Evolutionary conservation across 75 land plant species (phyloP), one percentile per base, ranked within the genome.

Genomic region (Sequoiadendron giganteum): DNA sequence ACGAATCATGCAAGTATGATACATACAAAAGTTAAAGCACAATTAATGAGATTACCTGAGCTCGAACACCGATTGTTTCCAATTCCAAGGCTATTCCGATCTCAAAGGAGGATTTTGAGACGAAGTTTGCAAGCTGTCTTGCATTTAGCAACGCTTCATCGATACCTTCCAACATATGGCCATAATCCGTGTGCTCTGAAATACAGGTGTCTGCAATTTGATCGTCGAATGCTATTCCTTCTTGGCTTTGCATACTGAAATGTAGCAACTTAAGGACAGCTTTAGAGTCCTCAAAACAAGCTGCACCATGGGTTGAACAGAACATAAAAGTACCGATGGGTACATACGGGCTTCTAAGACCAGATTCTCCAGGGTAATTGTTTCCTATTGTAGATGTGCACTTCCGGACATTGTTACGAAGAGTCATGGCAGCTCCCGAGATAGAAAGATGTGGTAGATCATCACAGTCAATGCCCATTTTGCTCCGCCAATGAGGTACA

Each of bases 321-420:
- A 95, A 93, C 28, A 90, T 86, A 84, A 85, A 94, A 1, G 81
- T 91, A 15, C 95, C 95, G 85, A 91, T 90, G n/a, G 96, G 95
- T 83, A 90, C 88, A 80, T 92, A 95, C 42, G 95, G 94, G 88
- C 94, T 90, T 81, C 48, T 43, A 21, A 21, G 45, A 28, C n/a
- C 40, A 43, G 28, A 28, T 14, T 45, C 83, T 81, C 40, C 49
- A 21, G 42, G 13, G 34, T 47, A 40, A 45, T 45, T 1, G n/a
- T 82, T 82, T 42, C 32, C 52, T 2, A 45, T 11, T 45, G 32
- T 43, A n/a, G 47, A 45, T 25, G 84, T 45, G 10, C 2, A 82
- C 49, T 45, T 40, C 84, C 9, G 15, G 52, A 82, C 32, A 28
- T 45, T 82, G 13, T 82, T 82, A 82, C 47, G 32, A 28, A 82